These are phyloP conservation scores for Aurantiochytrium sp. DNA, from an alignment of 108 stramenopile genomes.

Conservation along the genomic window DNA sequence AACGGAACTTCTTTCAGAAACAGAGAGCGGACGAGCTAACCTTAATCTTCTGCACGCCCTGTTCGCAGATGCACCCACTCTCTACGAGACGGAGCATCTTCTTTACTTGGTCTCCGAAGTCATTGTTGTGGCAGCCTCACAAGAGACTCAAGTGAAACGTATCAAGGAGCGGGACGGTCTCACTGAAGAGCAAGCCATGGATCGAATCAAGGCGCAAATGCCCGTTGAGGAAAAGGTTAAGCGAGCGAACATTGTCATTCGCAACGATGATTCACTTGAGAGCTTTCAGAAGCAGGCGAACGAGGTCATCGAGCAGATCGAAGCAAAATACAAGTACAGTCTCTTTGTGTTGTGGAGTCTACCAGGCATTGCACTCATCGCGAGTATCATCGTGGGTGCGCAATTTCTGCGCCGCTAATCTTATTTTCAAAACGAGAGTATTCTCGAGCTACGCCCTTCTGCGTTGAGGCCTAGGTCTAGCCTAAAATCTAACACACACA, in stretches of 20 bases:
- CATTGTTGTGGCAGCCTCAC: background rate
- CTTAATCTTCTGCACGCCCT: background rate
- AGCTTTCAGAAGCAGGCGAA: background rate
- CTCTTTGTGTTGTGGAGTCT: background rate
- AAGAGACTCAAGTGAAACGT: background rate
- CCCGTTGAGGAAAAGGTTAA: background rate
- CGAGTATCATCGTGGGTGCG: background rate
- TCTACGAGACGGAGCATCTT: background rate
- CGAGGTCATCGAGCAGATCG: background rate
- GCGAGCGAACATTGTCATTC: background rate
- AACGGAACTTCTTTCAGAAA: background rate
- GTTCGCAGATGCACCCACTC: background rate
- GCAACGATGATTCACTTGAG: background rate
- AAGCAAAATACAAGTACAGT: background rate
- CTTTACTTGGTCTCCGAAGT: background rate
- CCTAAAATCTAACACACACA: too few relatives aligned
- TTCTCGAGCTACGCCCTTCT: too few relatives aligned
- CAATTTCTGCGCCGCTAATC: background rate
- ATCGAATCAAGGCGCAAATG: constrained; percentile 3
- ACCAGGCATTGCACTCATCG: background rate
- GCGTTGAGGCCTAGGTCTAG: too few relatives aligned
- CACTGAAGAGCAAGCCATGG: background rate
- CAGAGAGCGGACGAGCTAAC: too few relatives aligned
- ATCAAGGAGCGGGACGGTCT: background rate
- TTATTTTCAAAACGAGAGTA: too few relatives aligned